phyloP scores from a whole-genome alignment of 495 filamentous ascomycete species.

The Neurospora intermedia region DNA sequence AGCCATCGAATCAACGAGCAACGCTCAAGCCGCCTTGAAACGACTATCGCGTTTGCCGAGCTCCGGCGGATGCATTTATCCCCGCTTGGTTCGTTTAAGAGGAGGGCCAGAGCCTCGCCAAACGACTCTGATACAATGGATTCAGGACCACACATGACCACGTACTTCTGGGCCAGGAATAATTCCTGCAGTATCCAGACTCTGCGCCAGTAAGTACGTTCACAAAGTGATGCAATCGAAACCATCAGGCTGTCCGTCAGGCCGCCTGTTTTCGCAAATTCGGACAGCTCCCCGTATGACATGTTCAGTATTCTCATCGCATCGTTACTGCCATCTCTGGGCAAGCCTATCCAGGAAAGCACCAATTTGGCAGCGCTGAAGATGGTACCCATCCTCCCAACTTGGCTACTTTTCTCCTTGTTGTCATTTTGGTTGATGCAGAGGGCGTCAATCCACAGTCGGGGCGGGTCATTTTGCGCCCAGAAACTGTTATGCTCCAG shows the following conservation, averaged over 20 bases:
- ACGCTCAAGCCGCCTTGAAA: not conserved
- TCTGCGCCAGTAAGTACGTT: not conserved
- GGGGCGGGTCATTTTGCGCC: not conserved
- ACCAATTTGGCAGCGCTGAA: not conserved
- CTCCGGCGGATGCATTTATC: no score
- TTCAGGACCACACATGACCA: not conserved
- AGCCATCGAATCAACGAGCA: not conserved
- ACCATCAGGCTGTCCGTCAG: not conserved
- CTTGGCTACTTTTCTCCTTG: not conserved
- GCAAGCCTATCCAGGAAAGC: not conserved
- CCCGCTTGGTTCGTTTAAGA: no score
- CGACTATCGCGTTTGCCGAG: not conserved
- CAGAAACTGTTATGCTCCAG: not conserved
- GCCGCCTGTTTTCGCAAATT: not conserved
- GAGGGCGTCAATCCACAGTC: not conserved
- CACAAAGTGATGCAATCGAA: not conserved
- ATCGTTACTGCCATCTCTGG: not conserved
- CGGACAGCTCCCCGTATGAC: not conserved
- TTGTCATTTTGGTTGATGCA: not conserved
- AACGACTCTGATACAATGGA: not conserved
- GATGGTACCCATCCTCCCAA: not conserved
- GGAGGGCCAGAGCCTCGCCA: not conserved
- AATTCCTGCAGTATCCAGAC: not conserved
- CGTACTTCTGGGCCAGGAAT: not conserved
- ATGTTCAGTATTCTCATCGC: not conserved